Conservation (phyloP, 1,284 basidiomycete genomes). For the Apiotrichum siamense region DNA sequence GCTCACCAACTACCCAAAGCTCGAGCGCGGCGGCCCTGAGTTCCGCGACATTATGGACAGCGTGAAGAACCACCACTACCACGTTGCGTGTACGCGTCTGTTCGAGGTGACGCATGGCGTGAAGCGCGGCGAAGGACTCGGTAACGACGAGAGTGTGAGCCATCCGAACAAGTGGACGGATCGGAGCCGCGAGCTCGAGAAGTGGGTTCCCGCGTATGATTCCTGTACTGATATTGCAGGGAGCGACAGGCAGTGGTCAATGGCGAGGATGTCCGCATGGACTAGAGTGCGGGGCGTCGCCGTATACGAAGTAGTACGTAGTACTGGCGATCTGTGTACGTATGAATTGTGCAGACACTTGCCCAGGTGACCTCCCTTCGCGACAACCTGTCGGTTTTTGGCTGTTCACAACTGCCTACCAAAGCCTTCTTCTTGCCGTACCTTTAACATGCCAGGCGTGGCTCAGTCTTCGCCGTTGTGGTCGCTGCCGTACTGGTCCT, state of each 20-base stretch:
- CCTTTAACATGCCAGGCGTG: too few species aligned
- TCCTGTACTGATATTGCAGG: constrained; percentile 6
- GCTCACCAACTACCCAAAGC: constrained; percentile 57
- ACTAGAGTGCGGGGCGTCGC: too few species aligned
- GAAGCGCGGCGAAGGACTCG: constrained; percentile 83
- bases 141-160: constrained; percentile 71
- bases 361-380: too few species aligned
- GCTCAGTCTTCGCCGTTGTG: too few species aligned
- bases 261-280: constrained; percentile 19
- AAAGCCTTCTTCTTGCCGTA: too few species aligned
- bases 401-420: too few species aligned
- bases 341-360: too few species aligned
- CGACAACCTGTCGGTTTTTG: too few species aligned
- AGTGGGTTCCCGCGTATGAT: constrained; percentile 27
- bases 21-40: constrained; percentile 61
- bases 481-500: too few species aligned
- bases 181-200: constrained; percentile 49
- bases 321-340: too few species aligned
- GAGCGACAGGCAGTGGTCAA: constrained; percentile 25
- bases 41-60: constrained; percentile 78
- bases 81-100: constrained; percentile 93
- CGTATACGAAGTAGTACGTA: too few species aligned
- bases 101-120: constrained; percentile 94
- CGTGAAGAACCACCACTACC: constrained; percentile 79
- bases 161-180: constrained; percentile 83